Evolutionary conservation across 2,329 filamentous ascomycete genomes (phyloP), one percentile per base, ranked within the genome.

Genomic region (Colletotrichum sp.): DNA sequence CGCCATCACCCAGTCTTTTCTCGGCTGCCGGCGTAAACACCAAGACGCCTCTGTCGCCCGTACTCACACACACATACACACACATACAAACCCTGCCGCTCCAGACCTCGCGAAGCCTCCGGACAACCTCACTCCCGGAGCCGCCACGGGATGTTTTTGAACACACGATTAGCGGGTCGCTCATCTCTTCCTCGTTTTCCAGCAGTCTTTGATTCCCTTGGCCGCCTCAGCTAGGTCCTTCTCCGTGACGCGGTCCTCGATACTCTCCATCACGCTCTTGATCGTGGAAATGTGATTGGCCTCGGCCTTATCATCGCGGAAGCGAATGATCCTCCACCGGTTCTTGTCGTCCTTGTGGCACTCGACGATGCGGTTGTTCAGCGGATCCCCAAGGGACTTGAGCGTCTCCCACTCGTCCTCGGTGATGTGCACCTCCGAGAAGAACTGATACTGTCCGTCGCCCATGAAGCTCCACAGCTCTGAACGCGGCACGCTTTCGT

Each of bases 291-390:
- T 93, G 84, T 99, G 96, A 81, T 99, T 99, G 0, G 95, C 96
- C 79, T 98, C 94, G 32, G 89, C 88, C 86, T 99, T 99, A 85
- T 99, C 97, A 81, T 99, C 96, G 68, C 97, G 91, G 84, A 98
- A 96, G 34, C 96, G 93, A 79, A 97, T 93, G 83, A 95, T 95
- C 74, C 96, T 92, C 97, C 97, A 99, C 26, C 93, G 88, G 21
- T 91, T 91, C 73, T 93, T 84, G 3, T 92, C 88, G 81, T 98
- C 95, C 85, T 95, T 92, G 81, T 92, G 95, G 83, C 96, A 98
- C 86, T 99, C 97, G 71, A 99, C 94, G 76, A 99, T 94, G 67
- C 94, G 90, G 77, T 96, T 94, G 81, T 98, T 92, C n/a, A 99
- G 88, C 18, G 95, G 94, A 79, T 96, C 91, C 39, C 90, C 87